Base-by-base conservation (phyloP, 2,329 filamentous ascomycete species). In the Aspergillus persii region DNA sequence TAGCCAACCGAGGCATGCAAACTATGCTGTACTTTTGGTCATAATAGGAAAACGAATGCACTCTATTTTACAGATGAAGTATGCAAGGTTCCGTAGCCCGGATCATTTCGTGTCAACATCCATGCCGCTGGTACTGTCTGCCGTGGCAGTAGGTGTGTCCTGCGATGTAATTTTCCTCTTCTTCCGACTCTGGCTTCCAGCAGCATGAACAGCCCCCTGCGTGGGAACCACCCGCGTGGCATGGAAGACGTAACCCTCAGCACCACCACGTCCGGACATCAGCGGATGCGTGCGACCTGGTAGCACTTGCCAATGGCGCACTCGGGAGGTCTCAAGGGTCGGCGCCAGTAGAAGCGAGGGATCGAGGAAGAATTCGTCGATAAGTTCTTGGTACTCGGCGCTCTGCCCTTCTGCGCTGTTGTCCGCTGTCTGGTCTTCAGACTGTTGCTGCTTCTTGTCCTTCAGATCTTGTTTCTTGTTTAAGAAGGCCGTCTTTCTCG, bases 231-330 rank as follows among this genome's bases (percentile, higher is more conserved):
- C 92, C 66, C 88, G 85, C 72, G 89, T 91, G 0, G 84, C 94
- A 30, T 92, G 94, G 66, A 98, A 92, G 3, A 99, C 74, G 74
- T 91, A 99, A 0, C 95, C 95, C 71, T 98, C 94, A 0, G 92
- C 87, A 0, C 94, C 94, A 23, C 95, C 95, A 46, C 85, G 84
- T 41, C 87, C 87, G 60, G 91, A 96, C 95, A 99, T 99, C 57
- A 96, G 76, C 6, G 95, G 95, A 78, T 99, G 95, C 54, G 95
- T 98, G 56, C 95, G 81, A 0, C 92, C 91, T 0, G 95, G 95
- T 50, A 99, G 76, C 2, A 97, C 93, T 79, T 99, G 95, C 91
- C 92, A 98, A 55, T 86, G 82, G 62, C 90, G 83, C 4, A 90
- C 88, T 12, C 91, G 83, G 51, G 89, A 90, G 2, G 88, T 95